phyloP scores from a whole-genome alignment of 1,284 basidiomycete genomes.

The Golubevia pallescens region DNA sequence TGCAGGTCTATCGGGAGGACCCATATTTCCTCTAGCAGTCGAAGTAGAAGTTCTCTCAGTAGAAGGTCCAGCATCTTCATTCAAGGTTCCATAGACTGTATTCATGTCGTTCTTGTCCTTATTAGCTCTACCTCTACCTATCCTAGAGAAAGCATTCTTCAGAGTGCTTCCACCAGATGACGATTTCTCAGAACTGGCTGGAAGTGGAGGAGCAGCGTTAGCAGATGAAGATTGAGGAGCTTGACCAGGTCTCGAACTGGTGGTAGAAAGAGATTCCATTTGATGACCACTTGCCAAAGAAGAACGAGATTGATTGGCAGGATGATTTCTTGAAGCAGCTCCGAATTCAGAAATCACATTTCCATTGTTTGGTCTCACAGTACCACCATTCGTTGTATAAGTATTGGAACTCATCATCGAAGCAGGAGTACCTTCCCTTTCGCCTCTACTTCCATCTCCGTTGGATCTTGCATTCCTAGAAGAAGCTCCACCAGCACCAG shows the following conservation, averaged over 20 bases:
- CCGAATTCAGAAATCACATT: background rate
- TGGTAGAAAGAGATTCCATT: slow-evolving; percentile 6
- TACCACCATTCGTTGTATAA: background rate
- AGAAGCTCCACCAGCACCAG: background rate
- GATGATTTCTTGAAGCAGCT: background rate
- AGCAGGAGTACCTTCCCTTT: too few species aligned
- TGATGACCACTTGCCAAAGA: too few species aligned
- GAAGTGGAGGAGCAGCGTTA: too few species aligned
- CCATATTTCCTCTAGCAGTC: slow-evolving; percentile 6
- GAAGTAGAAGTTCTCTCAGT: slow-evolving; percentile 17
- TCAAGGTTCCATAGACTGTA: slow-evolving; percentile 33
- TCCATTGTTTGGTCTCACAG: background rate
- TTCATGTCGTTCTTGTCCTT: slow-evolving; percentile 20
- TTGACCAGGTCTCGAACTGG: slow-evolving; percentile 2
- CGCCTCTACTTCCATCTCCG: background rate
- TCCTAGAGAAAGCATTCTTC: slow-evolving; percentile 4
- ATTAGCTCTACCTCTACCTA: slow-evolving; percentile 2
- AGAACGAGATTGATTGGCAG: background rate
- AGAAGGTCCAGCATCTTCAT: slow-evolving; percentile 17
- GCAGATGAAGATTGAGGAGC: slow-evolving; percentile 2
- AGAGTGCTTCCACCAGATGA: slow-evolving; percentile 5
- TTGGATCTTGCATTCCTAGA: background rate
- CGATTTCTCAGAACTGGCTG: too few species aligned
- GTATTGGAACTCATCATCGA: background rate
- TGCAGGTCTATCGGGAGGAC: background rate